Evolutionary conservation across 202 grass and related monocot species (phyloP).

Genomic region (Dendrocalamus latiflorus): DNA sequence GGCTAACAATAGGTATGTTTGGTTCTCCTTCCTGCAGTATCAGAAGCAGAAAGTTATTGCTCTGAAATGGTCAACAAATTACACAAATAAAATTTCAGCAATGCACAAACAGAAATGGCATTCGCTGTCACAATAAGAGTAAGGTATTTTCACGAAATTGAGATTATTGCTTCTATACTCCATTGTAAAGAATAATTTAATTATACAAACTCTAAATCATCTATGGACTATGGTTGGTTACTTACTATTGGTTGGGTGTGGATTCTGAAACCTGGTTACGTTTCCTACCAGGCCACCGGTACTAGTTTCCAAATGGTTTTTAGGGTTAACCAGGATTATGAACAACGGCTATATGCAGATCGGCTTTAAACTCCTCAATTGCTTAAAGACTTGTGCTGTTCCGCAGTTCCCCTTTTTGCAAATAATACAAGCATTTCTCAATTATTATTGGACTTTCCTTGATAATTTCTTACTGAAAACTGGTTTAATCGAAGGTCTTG

Average conservation of each 20-base stretch:
- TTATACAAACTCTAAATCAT: neutral
- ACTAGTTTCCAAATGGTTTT: neutral
- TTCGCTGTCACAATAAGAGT: neutral
- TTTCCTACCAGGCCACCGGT: neutral
- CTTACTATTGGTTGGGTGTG: neutral
- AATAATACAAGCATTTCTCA: neutral
- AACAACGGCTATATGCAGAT: too few relatives aligned
- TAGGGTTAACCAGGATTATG: neutral
- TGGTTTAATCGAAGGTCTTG: too few relatives aligned
- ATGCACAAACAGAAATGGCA: neutral
- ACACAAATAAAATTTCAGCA: neutral
- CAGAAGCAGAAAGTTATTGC: slow-evolving; percentile 4
- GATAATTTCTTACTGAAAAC: neutral
- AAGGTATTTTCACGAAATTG: neutral
- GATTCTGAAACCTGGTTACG: neutral
- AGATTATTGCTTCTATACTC: neutral
- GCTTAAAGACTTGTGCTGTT: too few relatives aligned
- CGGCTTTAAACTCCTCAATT: too few relatives aligned
- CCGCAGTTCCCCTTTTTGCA: neutral
- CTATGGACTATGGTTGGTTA: neutral
- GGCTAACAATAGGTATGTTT: slow-evolving; percentile 25
- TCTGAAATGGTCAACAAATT: neutral
- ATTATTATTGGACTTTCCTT: neutral
- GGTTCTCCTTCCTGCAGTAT: slow-evolving; percentile 19
- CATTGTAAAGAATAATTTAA: neutral